Percentiles rank a stretch among this genome's conserved stretches.
Conservation (phyloP, 176 grass and related monocot genomes). For the Carex pumila region DNA sequence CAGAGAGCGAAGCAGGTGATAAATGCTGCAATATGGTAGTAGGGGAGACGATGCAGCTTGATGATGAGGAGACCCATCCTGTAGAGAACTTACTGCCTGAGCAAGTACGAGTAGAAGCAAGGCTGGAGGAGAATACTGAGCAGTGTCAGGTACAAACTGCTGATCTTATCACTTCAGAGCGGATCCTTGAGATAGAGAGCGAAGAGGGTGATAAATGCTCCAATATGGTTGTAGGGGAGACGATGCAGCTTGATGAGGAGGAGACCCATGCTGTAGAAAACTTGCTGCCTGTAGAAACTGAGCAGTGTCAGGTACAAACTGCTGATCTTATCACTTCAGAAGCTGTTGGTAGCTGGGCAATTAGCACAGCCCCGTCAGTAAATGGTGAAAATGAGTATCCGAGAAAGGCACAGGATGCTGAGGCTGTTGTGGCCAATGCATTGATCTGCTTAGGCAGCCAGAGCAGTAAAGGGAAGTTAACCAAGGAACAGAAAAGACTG, state of each 20-base stretch:
- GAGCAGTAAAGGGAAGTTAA: constrained; percentile 40
- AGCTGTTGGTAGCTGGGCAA: constrained; percentile 85
- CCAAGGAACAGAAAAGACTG: constrained; percentile 31
- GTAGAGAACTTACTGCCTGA: constrained; percentile 25
- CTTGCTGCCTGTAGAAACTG: constrained; percentile 14
- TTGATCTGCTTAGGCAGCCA: constrained; percentile 51
- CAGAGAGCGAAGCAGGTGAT: constrained; percentile 56
- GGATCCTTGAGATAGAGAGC: constrained; percentile 49
- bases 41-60: constrained; percentile 72
- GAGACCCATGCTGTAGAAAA: constrained; percentile 50
- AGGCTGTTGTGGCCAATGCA: constrained; percentile 33
- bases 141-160: constrained; percentile 44
- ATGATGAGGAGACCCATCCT: constrained; percentile 59
- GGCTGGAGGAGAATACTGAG: constrained; percentile 37
- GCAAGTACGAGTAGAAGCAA: constrained; percentile 7
- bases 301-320: constrained; percentile 45
- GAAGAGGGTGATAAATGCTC: constrained; percentile 58
- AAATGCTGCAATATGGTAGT: constrained; percentile 47
- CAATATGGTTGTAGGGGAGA: constrained; percentile 47
- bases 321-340: constrained; percentile 88
- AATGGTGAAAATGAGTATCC: constrained; percentile 68
- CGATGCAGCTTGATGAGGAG: constrained; percentile 82
- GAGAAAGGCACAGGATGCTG: constrained; percentile 8
- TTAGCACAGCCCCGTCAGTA: constrained; percentile 51
- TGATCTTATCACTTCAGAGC: constrained; percentile 87